phyloP scores from a whole-genome alignment of 2,329 filamentous ascomycete genomes.

The Microsporum audouinii region DNA sequence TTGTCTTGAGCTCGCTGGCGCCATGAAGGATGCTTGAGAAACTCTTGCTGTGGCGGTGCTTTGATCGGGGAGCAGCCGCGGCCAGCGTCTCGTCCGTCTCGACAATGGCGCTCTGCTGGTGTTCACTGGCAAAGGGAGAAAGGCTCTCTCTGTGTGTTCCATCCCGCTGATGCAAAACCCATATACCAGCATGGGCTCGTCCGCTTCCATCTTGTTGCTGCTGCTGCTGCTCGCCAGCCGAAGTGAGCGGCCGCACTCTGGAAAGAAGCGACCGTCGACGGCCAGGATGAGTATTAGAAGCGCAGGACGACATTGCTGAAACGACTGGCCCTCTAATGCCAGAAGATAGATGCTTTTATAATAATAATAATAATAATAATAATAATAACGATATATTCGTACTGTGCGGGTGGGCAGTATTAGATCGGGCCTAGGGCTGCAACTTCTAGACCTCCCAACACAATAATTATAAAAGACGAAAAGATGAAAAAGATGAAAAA shows the following conservation, averaged over 20 bases:
- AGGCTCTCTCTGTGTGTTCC: slow-evolving; percentile 9
- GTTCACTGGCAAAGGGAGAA: slow-evolving; percentile 10
- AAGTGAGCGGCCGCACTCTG: slow-evolving; percentile 28
- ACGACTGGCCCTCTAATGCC: not conserved
- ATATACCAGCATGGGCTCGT: slow-evolving; percentile 11
- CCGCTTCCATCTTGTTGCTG: not conserved
- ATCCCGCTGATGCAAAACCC: slow-evolving; percentile 9
- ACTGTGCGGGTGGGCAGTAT: too few species aligned
- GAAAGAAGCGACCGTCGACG: slow-evolving; percentile 26
- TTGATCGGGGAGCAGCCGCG: not conserved
- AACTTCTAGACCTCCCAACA: too few species aligned
- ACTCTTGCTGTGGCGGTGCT: slow-evolving; percentile 24
- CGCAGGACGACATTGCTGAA: not conserved
- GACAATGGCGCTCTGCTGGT: not conserved
- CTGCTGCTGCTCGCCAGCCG: slow-evolving; percentile 15
- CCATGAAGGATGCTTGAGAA: slow-evolving; percentile 34
- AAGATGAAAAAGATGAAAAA: too few species aligned
- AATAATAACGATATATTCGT: too few species aligned
- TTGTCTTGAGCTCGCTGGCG: slow-evolving; percentile 31
- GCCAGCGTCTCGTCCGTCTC: not conserved
- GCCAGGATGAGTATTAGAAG: slow-evolving; percentile 5
- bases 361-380: too few species aligned
- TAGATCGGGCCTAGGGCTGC: too few species aligned
- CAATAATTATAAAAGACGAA: too few species aligned
- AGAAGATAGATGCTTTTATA: too few species aligned